phyloP scores from a whole-genome alignment of 106 monocot species.

The Apostasia ramifera region DNA sequence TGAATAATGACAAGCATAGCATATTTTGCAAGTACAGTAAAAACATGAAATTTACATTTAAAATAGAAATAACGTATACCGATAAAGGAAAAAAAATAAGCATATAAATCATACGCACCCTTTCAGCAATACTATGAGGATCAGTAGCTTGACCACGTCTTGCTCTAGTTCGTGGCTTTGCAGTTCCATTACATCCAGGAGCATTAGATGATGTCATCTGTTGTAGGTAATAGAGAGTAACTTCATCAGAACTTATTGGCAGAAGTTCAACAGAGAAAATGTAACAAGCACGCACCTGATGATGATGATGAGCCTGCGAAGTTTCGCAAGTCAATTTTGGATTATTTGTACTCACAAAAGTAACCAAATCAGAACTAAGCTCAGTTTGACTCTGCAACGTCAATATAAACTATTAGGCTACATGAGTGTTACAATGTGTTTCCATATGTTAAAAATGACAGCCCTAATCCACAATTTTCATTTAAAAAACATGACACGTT shows the following conservation, averaged over 20 bases:
- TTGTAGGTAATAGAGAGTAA: constrained; percentile 11
- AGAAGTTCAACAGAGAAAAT: background rate
- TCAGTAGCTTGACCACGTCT: constrained; percentile 87
- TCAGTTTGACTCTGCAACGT: constrained; percentile 28
- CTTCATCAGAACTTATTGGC: constrained; percentile 1
- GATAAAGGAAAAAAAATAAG: too few relatives aligned
- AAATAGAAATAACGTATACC: too few relatives aligned
- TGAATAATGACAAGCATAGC: too few relatives aligned
- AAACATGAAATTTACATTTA: too few relatives aligned
- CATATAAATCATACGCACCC: constrained; percentile 33
- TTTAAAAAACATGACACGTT: background rate
- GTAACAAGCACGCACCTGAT: constrained; percentile 15
- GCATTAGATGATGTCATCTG: constrained; percentile 18
- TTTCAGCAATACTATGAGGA: constrained; percentile 91
- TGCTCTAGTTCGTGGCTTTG: constrained; percentile 55
- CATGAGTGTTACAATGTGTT: background rate
- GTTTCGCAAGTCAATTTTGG: background rate
- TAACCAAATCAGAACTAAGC: constrained; percentile 7
- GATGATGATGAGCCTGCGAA: constrained; percentile 10
- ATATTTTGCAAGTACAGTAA: too few relatives aligned
- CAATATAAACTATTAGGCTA: background rate
- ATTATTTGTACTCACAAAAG: constrained; percentile 17
- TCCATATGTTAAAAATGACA: background rate
- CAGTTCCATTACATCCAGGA: constrained; percentile 27
- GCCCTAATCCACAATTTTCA: background rate